Base-by-base conservation (phyloP, 1,284 basidiomycete species). In the Anthracocystis panici-leucophaei region DNA sequence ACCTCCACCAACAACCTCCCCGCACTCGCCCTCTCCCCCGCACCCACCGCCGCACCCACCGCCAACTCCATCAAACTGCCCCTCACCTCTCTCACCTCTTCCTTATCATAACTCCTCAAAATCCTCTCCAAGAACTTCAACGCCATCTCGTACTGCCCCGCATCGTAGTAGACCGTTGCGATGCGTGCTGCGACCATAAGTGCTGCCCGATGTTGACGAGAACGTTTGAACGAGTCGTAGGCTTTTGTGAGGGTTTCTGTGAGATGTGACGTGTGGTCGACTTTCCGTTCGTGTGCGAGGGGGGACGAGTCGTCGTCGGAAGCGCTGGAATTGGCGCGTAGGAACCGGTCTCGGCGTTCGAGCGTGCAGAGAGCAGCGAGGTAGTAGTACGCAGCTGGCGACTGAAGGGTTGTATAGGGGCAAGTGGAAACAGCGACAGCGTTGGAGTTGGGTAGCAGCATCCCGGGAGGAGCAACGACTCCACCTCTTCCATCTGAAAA, bases 101-200 rank as follows among this genome's bases (percentile, higher is more conserved):
- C 80, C 27, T 48, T 60, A 16, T 25, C 42, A 59, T 82, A 84
- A 51, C 57, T 68, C 51, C 61, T 66, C 42, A 79, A 25, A 14
- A 80, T 74, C 33, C 82, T 69, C 38, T 80, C 75, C 18, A 84
- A 42, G 50, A 81, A 83, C n/a, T 75, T 70, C 18, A 81, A 56
- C 45, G 82, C 77, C 61, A 75, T 66, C 31, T 67, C 48, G 29
- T 68, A n/a, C 41, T 75, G 77, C 18, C 66, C 73, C 0, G 57
- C 64, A 1, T 70, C 73, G 46, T 52, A 16, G 40, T 81, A 82
- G 21, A 66, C 64, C 7, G 68, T 57, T 0, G 82, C 82, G 21
- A 84, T 75, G 12, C 67, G 63, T 4, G 72, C 51, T 0, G 82
- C 82, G 2, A 80, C 65, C 16, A 78, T 23, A 11, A 78, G 59